Evolutionary conservation across 495 filamentous ascomycete species (phyloP), one percentile per base, ranked within the genome.

Genomic region (Penicillium longicatenatum): DNA sequence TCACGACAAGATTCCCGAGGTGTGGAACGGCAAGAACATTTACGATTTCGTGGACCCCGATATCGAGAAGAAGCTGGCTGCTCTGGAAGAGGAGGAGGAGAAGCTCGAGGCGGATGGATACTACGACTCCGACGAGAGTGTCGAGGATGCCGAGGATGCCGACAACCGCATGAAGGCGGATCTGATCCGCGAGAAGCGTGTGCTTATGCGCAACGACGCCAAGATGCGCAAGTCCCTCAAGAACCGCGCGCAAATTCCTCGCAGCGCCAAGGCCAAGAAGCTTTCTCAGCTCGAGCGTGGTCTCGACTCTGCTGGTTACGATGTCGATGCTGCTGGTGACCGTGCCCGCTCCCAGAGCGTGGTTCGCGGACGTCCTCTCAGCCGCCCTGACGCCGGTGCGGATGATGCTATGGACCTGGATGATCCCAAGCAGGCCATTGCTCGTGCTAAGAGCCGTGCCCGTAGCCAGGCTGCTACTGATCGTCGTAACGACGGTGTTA

Each of bases 21-120:
- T 93, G 41, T 88, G 89, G 76, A 86, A 97, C 63, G 94, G 94
- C 68, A 91, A 90, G 80, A 98, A 98, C 74, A 90, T 98, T 31
- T 92, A 91, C 79, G 94, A 98, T 70, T 98, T 88, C 70, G 86
- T 98, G 69, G 94, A 98, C 63, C 93, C 94, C 1, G 94, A 98
- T 56, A 98, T 98, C 72, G 94, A 96, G 63, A 80, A 83, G 57
- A 97, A 93, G 75, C 82, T 98, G 39, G 86, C 86, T 26, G 91
- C 92, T 44, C 80, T 98, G 37, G 94, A 98, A 71, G 92, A 91
- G 54, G 94, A 98, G 66, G 94, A 98, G 66, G 93, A 97, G 75
- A 86, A 86, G 52, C 82, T 98, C 4, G 85, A 97, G 75, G 88
- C 85, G 12, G 86, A 91, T 35, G 92, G 92, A 44, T 93, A 85